phyloP scores from a whole-genome alignment of 768 basidiomycete species.

The Suillus luteus region DNA sequence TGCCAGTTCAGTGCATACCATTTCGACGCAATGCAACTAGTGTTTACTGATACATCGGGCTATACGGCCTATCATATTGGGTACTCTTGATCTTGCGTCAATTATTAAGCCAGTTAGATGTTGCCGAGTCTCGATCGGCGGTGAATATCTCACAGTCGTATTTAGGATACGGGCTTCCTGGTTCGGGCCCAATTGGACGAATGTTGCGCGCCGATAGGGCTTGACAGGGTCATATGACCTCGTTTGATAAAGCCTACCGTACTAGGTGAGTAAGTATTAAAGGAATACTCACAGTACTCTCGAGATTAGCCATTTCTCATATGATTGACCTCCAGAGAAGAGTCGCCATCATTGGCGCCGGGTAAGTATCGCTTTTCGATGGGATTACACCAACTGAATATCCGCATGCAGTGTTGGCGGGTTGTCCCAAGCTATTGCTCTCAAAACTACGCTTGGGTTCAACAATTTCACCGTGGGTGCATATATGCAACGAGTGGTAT shows the following conservation, averaged over 20 bases:
- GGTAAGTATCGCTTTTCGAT: conserved; percentile 13
- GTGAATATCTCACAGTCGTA: conserved; percentile 4
- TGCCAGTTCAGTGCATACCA: too few relatives aligned
- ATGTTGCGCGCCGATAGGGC: not conserved
- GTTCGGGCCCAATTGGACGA: not conserved
- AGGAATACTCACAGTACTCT: not conserved
- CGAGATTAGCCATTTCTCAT: not conserved
- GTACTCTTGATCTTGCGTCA: not conserved
- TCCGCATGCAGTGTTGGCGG: conserved; percentile 40
- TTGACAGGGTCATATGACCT: conserved; percentile 1
- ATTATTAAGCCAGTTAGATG: not conserved
- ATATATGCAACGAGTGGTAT: not conserved
- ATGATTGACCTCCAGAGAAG: conserved; percentile 13
- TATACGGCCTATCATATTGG: not conserved
- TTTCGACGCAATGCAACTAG: too few relatives aligned
- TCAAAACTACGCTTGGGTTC: conserved; percentile 40
- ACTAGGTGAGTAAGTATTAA: not conserved
- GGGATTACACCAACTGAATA: not conserved
- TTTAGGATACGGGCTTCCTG: conserved; percentile 1
- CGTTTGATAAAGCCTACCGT: not conserved
- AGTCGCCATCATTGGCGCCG: conserved; percentile 26
- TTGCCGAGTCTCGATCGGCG: too few relatives aligned
- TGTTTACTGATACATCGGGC: not conserved
- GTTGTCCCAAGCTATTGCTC: conserved; percentile 42
- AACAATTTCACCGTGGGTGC: conserved; percentile 42